Base-by-base conservation (phyloP, 306 rosid genomes). In the Prunus padus region DNA sequence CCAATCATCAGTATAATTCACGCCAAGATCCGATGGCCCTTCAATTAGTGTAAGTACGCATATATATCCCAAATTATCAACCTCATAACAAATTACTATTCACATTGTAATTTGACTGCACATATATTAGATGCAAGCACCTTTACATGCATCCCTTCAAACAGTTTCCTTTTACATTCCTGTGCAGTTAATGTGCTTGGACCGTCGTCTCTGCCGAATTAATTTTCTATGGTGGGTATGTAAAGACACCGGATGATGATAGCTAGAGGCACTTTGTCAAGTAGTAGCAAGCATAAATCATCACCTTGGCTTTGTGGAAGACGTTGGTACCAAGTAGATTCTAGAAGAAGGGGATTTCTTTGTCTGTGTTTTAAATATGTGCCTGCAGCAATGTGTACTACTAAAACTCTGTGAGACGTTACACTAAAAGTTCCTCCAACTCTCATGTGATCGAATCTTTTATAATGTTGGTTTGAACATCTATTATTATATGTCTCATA, bases 21-120 rank as follows among this genome's bases (percentile, higher is more conserved):
- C 91, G 90, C 59, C 91, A 89, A 61, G 98, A 93, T 72, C 92
- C 87, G 72, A 84, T 88, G 80, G 69, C 97, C 72, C 96, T 93
- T 67, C 98, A 91, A 77, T 87, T 93, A 81, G 93, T 86, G 87
- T 92, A 88, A 85, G 89, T 19, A 47, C 42, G 9, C 25, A 18
- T 64, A 19, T n/a, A n/a, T 14, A 31, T 8, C 67, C 45, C 46
- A 30, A 63, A 15, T 62, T 4, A 33, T 44, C 15, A 20, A 52
- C n/a, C 9, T 64, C 5, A 20, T 55, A 23, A 9, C 26, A 55
- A 20, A 55, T 2, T 20, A 55, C 13, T 3, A 3, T 55, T 55
- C 28, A 55, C 15, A 55, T 10, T 55, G 61, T 55, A 37, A 37
- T 59, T 59, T 59, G 31, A 25, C 42, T 37, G 42, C 42, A 37